A percentile compares a stretch with the other conserved stretches of the same genome.
Conservation (phyloP, 2,329 filamentous ascomycete genomes). For the Ophiostoma fasciatum region DNA sequence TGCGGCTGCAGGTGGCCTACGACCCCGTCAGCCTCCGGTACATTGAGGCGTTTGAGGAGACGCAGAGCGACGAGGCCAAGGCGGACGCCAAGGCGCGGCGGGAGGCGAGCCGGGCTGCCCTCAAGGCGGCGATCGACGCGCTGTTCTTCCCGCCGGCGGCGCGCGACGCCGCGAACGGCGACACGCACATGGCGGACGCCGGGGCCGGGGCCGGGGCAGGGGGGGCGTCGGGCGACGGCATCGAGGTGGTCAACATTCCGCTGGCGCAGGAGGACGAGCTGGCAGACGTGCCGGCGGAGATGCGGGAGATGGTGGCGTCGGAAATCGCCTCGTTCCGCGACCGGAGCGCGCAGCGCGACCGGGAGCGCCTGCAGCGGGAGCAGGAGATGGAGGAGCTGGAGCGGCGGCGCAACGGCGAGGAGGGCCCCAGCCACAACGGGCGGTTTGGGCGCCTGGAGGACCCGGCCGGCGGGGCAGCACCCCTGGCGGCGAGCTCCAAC, state of each 20-base stretch:
- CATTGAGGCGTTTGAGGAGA: conserved; percentile 64
- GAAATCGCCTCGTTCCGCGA: conserved; percentile 94
- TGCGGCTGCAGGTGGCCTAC: conserved; percentile 56
- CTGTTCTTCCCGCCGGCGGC: conserved; percentile 52
- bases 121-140: conserved; percentile 54
- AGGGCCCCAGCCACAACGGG: conserved; percentile 12
- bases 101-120: conserved; percentile 50
- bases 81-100: conserved; percentile 53
- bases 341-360: conserved; percentile 71
- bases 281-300: conserved; percentile 87
- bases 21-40: conserved; percentile 76
- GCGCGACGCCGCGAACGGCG: conserved; percentile 46
- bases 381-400: conserved; percentile 87
- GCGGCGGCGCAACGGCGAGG: conserved; percentile 48
- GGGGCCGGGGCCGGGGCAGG: background rate
- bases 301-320: conserved; percentile 85
- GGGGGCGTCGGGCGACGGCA: conserved; percentile 32
- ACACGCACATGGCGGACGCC: conserved; percentile 54
- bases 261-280: conserved; percentile 82
- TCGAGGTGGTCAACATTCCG: conserved; percentile 80
- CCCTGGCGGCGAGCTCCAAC: conserved; percentile 38
- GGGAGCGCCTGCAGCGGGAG: conserved; percentile 75
- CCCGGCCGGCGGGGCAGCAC: conserved; percentile 48
- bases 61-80: conserved; percentile 46
- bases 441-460: conserved; percentile 56